Conservation (phyloP, 179 eudicot genomes). For the Kewa caespitosa region DNA sequence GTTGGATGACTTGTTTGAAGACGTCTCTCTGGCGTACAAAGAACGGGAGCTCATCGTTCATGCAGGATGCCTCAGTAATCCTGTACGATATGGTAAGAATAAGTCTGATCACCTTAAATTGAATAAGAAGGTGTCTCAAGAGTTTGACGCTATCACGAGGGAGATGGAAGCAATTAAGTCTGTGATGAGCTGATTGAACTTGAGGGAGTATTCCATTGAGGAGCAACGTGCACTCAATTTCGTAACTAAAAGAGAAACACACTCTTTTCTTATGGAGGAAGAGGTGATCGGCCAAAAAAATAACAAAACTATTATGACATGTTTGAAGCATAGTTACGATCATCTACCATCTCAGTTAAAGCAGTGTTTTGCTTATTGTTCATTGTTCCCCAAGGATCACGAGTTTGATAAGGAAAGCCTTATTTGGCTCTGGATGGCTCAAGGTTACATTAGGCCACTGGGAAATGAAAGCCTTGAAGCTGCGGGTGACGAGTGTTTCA, state of each 20-base stretch:
- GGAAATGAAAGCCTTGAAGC: slow-evolving; percentile 10
- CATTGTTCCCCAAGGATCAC: slow-evolving; percentile 29
- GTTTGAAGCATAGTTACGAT: slow-evolving; percentile 38
- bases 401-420: not conserved
- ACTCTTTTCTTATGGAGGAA: not conserved
- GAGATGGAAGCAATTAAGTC: not conserved
- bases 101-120: not conserved
- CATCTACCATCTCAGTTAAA: slow-evolving; percentile 25
- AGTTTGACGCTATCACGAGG: not conserved
- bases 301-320: not conserved
- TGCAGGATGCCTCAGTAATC: not conserved
- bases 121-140: not conserved
- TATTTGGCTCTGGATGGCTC: slow-evolving; percentile 39
- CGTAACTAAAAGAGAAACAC: not conserved
- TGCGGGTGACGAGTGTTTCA: slow-evolving; percentile 25
- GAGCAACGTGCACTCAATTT: not conserved
- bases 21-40: not conserved
- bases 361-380: slow-evolving; percentile 37
- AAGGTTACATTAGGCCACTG: slow-evolving; percentile 18
- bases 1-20: slow-evolving; percentile 16
- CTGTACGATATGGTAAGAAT: not conserved
- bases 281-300: not conserved
- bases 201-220: not conserved
- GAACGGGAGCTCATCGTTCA: not conserved
- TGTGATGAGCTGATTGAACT: not conserved